phyloP scores from a whole-genome alignment of 352 stramenopile genomes.

The Pythium phragmitis region DNA sequence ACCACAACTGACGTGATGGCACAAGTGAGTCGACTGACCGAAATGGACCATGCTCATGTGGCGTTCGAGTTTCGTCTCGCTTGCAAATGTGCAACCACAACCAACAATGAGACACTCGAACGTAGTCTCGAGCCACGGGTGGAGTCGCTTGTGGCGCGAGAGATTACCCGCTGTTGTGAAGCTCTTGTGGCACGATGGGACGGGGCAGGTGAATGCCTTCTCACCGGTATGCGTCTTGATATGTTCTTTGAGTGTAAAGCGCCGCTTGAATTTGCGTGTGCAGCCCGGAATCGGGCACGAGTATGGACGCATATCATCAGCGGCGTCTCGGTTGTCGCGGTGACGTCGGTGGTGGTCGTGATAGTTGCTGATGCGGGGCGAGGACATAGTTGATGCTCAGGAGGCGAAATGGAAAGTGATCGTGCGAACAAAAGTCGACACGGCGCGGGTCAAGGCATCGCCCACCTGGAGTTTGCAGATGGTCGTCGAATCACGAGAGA shows the following conservation, averaged over 20 bases:
- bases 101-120: slow-evolving; percentile 21
- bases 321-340: background rate
- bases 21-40: slow-evolving; percentile 45
- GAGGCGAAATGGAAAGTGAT: too few relatives aligned
- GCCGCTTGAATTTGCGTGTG: slow-evolving; percentile 55
- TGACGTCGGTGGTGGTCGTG: background rate
- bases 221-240: slow-evolving; percentile 79
- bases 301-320: slow-evolving; percentile 1
- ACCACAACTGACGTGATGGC: slow-evolving; percentile 39
- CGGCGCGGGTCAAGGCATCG: too few relatives aligned
- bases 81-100: slow-evolving; percentile 51
- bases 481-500: too few relatives aligned
- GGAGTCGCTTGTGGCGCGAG: slow-evolving; percentile 49
- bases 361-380: too few relatives aligned
- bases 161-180: slow-evolving; percentile 74
- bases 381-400: too few relatives aligned
- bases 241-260: slow-evolving; percentile 72
- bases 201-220: slow-evolving; percentile 39
- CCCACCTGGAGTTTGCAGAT: too few relatives aligned
- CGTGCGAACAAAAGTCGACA: too few relatives aligned
- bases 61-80: slow-evolving; percentile 64
- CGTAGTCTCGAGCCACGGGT: slow-evolving; percentile 36
- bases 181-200: slow-evolving; percentile 49
- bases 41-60: slow-evolving; percentile 73
- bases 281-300: slow-evolving; percentile 48